A percentile compares a stretch with the other conserved stretches of the same genome.
These are phyloP conservation scores for Ophiostoma tasmaniense DNA, from an alignment of 2,329 filamentous ascomycete genomes.

Conservation along the genomic window DNA sequence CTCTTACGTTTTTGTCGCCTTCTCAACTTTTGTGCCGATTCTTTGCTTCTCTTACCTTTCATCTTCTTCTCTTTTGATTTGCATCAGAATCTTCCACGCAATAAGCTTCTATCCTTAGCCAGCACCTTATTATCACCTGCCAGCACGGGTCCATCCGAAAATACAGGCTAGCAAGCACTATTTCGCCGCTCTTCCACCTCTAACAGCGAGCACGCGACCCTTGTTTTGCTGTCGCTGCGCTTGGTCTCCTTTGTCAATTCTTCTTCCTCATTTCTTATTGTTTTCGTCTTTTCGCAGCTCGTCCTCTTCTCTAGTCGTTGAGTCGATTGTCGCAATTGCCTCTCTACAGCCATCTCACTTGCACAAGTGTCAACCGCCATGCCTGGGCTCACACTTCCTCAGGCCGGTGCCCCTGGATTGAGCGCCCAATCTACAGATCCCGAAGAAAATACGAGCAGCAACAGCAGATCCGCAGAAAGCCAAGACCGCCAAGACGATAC, in stretches of 20 bases:
- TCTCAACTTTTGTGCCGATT: neutral
- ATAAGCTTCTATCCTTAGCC: neutral
- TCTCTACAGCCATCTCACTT: neutral
- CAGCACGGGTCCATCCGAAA: neutral
- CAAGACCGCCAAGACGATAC: constrained; percentile 5
- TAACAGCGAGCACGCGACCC: neutral
- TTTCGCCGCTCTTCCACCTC: neutral
- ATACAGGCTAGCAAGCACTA: neutral
- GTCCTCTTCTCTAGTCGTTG: neutral
- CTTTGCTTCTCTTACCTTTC: neutral
- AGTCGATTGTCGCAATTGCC: neutral
- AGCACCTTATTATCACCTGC: neutral
- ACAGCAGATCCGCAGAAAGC: neutral
- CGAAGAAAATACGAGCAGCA: neutral
- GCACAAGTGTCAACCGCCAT: neutral
- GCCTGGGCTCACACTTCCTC: neutral
- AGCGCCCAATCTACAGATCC: neutral
- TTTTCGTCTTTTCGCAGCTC: neutral
- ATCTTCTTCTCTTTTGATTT: neutral
- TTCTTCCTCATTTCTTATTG: neutral
- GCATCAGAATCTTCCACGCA: neutral
- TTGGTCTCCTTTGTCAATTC: neutral
- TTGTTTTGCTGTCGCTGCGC: neutral
- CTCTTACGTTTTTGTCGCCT: neutral
- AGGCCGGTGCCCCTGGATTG: neutral